These are phyloP conservation scores for Maudiozyma turicensis DNA, from an alignment of 805 yeast species.

Conservation along the genomic window DNA sequence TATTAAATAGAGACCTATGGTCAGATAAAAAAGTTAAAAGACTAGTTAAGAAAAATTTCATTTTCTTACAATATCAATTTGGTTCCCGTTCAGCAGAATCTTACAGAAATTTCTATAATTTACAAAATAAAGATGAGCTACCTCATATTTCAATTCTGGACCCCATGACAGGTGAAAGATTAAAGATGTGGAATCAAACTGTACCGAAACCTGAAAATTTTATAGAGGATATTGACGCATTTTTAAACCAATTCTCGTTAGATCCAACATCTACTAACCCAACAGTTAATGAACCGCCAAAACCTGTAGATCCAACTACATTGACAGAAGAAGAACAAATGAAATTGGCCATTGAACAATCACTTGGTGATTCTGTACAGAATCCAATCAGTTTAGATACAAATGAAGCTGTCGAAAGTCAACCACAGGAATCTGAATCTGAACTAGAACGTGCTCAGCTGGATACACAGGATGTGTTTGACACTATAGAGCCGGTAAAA, in stretches of 20 bases:
- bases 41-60: constrained; percentile 54
- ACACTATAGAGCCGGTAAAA: constrained; percentile 38
- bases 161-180: constrained; percentile 91
- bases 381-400: constrained; percentile 16
- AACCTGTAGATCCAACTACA: constrained; percentile 49
- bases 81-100: constrained; percentile 68
- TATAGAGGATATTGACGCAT: constrained; percentile 59
- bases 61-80: constrained; percentile 76
- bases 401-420: not conserved
- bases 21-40: constrained; percentile 55
- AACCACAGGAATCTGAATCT: constrained; percentile 3
- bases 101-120: constrained; percentile 64
- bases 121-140: constrained; percentile 36
- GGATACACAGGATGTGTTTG: constrained; percentile 37
- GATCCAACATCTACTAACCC: constrained; percentile 60
- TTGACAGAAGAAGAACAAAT: constrained; percentile 80
- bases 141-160: constrained; percentile 92
- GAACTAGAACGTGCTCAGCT: constrained; percentile 7
- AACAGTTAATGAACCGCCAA: constrained; percentile 45
- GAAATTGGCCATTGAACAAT: constrained; percentile 61
- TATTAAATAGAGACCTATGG: constrained; percentile 91
- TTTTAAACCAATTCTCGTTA: constrained; percentile 55
- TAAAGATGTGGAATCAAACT: constrained; percentile 59
- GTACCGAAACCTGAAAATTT: constrained; percentile 54
- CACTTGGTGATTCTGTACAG: constrained; percentile 35